Evolutionary conservation across 495 filamentous ascomycete species (phyloP).

Genomic region (Sordaria brevicollis): DNA sequence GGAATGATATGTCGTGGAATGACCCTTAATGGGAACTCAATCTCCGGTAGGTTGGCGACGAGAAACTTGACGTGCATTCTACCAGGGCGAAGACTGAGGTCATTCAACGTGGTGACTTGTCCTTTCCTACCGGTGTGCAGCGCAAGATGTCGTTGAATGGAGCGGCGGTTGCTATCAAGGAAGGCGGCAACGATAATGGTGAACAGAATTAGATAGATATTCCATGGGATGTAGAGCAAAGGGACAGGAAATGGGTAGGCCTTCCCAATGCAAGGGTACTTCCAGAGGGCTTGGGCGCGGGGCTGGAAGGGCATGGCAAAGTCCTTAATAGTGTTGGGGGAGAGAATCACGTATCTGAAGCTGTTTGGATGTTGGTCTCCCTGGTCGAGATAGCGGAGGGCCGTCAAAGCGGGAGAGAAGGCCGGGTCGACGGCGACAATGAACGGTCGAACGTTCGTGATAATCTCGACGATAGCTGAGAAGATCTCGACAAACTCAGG

Average conservation of each 20-base stretch:
- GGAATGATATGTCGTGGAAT: constrained; percentile 33
- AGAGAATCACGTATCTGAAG: constrained; percentile 26
- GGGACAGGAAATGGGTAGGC: constrained; percentile 11
- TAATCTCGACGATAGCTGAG: constrained; percentile 31
- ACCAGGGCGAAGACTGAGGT: constrained; percentile 4
- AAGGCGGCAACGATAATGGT: constrained; percentile 5
- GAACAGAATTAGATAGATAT: constrained; percentile 15
- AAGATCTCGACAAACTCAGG: constrained; percentile 41
- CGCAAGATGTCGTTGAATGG: constrained; percentile 3
- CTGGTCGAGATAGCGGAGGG: constrained; percentile 22
- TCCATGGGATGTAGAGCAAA: constrained; percentile 1
- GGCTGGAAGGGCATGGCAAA: constrained; percentile 26
- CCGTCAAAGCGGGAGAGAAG: constrained; percentile 40
- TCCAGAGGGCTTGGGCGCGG: constrained; percentile 25
- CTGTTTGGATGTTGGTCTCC: background rate
- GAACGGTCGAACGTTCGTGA: constrained; percentile 28
- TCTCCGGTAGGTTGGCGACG: constrained; percentile 16
- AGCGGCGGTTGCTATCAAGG: constrained; percentile 9
- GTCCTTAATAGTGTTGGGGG: constrained; percentile 34
- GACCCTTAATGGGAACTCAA: constrained; percentile 23
- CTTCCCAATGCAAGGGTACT: constrained; percentile 15
- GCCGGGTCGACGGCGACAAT: constrained; percentile 41
- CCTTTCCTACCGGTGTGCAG: background rate
- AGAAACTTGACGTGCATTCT: constrained; percentile 4
- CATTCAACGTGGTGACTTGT: constrained; percentile 12